Evolutionary conservation across 75 land plant species (phyloP).

Genomic region (Pinus tabuliformis): DNA sequence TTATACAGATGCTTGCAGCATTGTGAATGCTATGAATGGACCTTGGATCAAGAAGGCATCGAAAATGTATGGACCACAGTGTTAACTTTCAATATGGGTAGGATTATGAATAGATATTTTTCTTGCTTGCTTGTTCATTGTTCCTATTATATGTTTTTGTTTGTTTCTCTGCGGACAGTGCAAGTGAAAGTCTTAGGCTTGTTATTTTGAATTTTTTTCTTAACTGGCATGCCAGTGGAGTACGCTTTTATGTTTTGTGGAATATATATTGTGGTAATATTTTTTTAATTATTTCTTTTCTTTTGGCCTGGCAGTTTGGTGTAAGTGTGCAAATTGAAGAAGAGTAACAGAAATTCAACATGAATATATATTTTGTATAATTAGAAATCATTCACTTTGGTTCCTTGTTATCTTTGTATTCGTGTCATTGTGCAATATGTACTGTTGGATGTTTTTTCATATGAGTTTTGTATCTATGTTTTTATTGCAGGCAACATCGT

Average conservation of each 20-base stretch:
- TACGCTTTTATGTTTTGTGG: not conserved
- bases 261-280: not conserved
- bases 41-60: conserved; percentile 82
- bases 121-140: not conserved
- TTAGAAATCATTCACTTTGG: too few relatives aligned
- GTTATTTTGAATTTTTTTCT: not conserved
- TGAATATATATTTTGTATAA: not conserved
- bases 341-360: not conserved
- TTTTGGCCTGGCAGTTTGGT: conserved; percentile 5
- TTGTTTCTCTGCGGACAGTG: not conserved
- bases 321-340: conserved; percentile 8
- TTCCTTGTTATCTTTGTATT: too few relatives aligned
- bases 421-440: too few relatives aligned
- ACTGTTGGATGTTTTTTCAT: too few relatives aligned
- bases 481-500: too few relatives aligned
- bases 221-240: too few relatives aligned
- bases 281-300: not conserved
- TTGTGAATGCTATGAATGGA: conserved; percentile 92
- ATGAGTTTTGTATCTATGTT: too few relatives aligned
- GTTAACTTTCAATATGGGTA: not conserved
- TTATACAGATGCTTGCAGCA: conserved; percentile 81
- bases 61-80: conserved; percentile 44
- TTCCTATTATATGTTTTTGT: not conserved
- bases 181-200: not conserved
- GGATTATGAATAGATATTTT: not conserved